Percentiles rank a stretch among this genome's conserved stretches.
These are phyloP conservation scores for Echeveria elegans DNA, from an alignment of 164 flowering plant genomes.

Conservation along the genomic window DNA sequence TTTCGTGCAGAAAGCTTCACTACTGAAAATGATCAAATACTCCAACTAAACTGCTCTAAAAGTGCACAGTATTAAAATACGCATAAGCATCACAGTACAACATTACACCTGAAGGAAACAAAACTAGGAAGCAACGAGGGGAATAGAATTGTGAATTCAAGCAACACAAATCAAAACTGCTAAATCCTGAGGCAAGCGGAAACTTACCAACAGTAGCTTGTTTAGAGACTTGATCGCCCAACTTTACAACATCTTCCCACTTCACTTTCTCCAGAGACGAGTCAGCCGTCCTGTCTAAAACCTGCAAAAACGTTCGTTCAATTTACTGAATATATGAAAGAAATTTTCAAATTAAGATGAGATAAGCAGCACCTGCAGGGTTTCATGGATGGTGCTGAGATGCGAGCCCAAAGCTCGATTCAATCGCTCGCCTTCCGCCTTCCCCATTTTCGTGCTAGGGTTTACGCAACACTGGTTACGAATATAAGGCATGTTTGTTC, in stretches of 20 bases:
- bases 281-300: slow-evolving; percentile 45
- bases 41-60: background rate
- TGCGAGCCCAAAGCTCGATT: slow-evolving; percentile 31
- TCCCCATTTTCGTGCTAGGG: slow-evolving; percentile 24
- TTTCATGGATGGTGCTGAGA: slow-evolving; percentile 62
- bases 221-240: slow-evolving; percentile 68
- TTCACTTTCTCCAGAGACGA: slow-evolving; percentile 48
- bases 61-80: background rate
- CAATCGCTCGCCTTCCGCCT: slow-evolving; percentile 40
- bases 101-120: background rate
- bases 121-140: background rate
- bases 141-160: background rate
- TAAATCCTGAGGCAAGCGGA: background rate
- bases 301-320: slow-evolving; percentile 20
- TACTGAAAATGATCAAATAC: background rate
- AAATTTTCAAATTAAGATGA: background rate
- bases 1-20: background rate
- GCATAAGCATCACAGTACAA: too few species aligned
- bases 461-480: background rate
- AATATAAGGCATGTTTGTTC: background rate
- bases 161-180: too few species aligned
- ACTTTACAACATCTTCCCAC: slow-evolving; percentile 64
- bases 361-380: slow-evolving; percentile 43
- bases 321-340: background rate
- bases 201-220: slow-evolving; percentile 74